Conservation (phyloP, 768 basidiomycete species). For the Suillus luteus region DNA sequence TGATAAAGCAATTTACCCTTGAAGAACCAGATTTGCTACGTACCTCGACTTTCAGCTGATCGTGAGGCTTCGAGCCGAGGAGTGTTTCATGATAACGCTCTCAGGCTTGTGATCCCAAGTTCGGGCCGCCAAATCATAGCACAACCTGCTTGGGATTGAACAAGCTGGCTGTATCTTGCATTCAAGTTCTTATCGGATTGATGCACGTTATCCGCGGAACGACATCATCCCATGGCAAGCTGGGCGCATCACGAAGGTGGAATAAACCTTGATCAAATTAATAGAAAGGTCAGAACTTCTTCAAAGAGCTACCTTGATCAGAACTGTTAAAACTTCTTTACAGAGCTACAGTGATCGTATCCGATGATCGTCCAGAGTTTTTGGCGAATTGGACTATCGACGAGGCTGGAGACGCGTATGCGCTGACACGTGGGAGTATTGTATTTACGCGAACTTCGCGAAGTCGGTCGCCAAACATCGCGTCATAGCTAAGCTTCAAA, state of each 20-base stretch:
- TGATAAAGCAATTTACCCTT: not conserved
- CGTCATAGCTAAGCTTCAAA: not conserved
- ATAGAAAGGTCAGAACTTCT: not conserved
- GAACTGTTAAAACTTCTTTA: not conserved
- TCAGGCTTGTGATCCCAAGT: not conserved
- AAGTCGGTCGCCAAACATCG: not conserved
- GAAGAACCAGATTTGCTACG: slow-evolving; percentile 1
- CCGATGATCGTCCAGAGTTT: not conserved
- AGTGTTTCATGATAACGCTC: not conserved
- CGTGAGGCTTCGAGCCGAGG: slow-evolving; percentile 4
- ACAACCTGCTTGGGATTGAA: not conserved
- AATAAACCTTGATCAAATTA: not conserved
- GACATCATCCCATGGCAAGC: not conserved
- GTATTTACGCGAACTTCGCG: not conserved
- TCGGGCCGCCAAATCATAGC: not conserved
- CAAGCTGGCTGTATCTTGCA: not conserved
- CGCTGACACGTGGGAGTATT: not conserved
- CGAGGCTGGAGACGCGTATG: not conserved
- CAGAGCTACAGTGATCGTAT: not conserved
- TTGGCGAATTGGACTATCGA: not conserved
- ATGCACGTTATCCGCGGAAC: not conserved
- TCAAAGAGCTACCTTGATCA: not conserved
- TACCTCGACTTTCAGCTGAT: slow-evolving; percentile 1
- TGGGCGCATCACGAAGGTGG: not conserved
- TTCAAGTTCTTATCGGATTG: not conserved